phyloP scores from a whole-genome alignment of 805 yeast species.

The Tetrapisispora taiwanensis region DNA sequence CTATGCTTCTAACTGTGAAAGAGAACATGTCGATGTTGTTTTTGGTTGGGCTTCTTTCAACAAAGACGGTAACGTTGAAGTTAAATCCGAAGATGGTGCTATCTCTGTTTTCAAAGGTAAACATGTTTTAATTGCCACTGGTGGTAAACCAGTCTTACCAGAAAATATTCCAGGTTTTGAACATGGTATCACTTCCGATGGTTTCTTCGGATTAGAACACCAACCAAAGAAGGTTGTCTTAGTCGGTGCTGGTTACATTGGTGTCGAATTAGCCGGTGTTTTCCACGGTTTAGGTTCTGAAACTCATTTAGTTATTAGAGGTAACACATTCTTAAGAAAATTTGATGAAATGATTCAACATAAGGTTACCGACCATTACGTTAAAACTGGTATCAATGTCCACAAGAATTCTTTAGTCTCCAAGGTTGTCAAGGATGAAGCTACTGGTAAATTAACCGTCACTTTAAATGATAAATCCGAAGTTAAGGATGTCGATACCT shows the following conservation, averaged over 20 bases:
- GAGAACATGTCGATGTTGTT: conserved; percentile 80
- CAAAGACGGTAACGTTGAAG: conserved; percentile 68
- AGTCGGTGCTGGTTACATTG: conserved; percentile 98
- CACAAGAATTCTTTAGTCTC: conserved; percentile 54
- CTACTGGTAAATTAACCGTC: conserved; percentile 41
- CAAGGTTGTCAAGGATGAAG: conserved; percentile 37
- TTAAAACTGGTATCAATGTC: conserved; percentile 69
- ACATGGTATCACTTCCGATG: conserved; percentile 78
- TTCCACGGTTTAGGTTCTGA: conserved; percentile 82
- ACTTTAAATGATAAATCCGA: conserved; percentile 32
- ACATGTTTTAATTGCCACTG: conserved; percentile 81
- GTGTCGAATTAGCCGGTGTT: conserved; percentile 90
- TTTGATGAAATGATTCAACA: conserved; percentile 77
- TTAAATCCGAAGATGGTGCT: conserved; percentile 52
- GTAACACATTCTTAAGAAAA: conserved; percentile 78
- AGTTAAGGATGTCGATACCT: conserved; percentile 65
- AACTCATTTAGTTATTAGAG: conserved; percentile 81
- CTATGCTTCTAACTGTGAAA: conserved; percentile 75
- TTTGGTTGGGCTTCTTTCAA: conserved; percentile 80
- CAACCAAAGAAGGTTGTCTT: conserved; percentile 91
- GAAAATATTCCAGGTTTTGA: conserved; percentile 67
- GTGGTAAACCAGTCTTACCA: conserved; percentile 75
- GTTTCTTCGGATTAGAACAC: conserved; percentile 67
- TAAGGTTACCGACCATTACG: conserved; percentile 72
- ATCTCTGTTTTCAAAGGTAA: conserved; percentile 63